Evolutionary conservation across 306 rosid species (phyloP), one percentile per base, ranked within the genome.

Genomic region (Castanospermum australe): DNA sequence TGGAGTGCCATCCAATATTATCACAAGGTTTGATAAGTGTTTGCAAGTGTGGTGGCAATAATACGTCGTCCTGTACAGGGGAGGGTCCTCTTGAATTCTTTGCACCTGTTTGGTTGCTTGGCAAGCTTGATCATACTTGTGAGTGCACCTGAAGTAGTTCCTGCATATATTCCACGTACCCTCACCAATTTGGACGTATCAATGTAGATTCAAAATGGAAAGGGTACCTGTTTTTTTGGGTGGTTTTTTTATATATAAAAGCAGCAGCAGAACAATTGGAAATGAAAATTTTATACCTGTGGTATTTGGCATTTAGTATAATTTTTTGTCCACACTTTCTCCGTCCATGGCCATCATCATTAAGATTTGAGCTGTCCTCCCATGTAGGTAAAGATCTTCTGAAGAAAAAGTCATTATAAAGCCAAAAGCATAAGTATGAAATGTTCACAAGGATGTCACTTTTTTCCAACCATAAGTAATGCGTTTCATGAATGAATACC

Each of bases 241-340:
- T n/a, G n/a, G n/a, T n/a, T n/a, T n/a, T n/a, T n/a, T n/a, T n/a
- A n/a, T n/a, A n/a, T n/a, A n/a, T n/a, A n/a, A n/a, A 28, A 28
- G 3, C 1, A 28, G 32, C 1, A 28, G 2, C 32, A 1, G 32
- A 28, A 3, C 14, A n/a, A 42, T 74, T 25, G 24, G 68, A 24
- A 71, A 64, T 1, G 15, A 15, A 69, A 20, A 0, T n/a, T n/a
- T n/a, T 0, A 3, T 72, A 86, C 90, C 88, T 86, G 8, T 80
- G 83, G 63, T 74, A 66, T 41, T 57, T 71, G 21, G 77, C 24
- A 62, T 78, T 78, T 1, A 15, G 65, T 67, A 80, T 88, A 0
- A 1, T 20, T 62, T 90, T 90, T 56, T 90, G 92, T 38, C 94
- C 94, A 11, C 88, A 87, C 38, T 87, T 87, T 67, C 92, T 86